phyloP scores from a whole-genome alignment of 73 alveolate species.

The Breviolum minutum region DNA sequence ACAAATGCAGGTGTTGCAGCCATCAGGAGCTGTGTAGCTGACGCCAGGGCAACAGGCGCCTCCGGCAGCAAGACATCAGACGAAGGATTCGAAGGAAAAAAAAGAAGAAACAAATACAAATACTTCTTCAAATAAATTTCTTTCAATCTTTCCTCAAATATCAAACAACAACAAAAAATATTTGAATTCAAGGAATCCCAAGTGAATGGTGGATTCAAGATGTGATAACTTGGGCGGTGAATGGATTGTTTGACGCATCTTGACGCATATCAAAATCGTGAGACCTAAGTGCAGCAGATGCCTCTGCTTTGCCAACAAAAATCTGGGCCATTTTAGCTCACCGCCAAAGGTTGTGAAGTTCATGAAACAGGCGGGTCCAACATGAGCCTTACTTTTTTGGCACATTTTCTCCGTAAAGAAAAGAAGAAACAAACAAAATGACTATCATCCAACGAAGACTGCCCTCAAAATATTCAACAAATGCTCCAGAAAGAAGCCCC shows the following conservation, averaged over 20 bases:
- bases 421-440: no score
- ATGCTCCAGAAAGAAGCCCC: no score
- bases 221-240: not conserved
- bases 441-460: no score
- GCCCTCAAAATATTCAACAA: no score
- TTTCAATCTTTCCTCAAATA: not conserved
- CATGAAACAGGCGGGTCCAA: no score
- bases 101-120: not conserved
- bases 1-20: slow-evolving; percentile 69
- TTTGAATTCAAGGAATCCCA: not conserved
- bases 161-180: not conserved
- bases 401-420: no score
- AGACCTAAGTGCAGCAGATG: no score
- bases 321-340: no score
- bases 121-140: not conserved
- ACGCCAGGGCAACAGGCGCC: slow-evolving; percentile 69
- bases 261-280: not conserved
- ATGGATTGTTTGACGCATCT: not conserved
- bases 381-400: no score
- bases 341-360: no score
- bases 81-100: not conserved
- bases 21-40: slow-evolving; percentile 56
- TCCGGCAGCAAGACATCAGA: not conserved
- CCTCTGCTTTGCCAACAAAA: no score
- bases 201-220: not conserved